These are phyloP conservation scores for Penicillium polonicum DNA, from an alignment of 2,329 filamentous ascomycete species.

Conservation along the genomic window DNA sequence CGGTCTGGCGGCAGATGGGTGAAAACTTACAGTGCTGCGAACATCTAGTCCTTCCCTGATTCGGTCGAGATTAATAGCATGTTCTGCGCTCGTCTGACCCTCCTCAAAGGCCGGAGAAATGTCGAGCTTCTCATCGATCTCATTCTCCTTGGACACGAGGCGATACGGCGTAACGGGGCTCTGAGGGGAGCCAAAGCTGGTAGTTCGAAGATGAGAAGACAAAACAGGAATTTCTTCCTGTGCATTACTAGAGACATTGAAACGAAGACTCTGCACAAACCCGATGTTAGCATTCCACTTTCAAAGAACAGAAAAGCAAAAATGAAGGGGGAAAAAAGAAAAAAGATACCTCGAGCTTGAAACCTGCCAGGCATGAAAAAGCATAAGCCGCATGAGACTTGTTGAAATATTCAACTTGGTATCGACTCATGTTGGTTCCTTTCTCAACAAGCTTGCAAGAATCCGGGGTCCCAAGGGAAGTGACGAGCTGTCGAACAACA, in stretches of 20 bases:
- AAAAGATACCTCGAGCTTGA: neutral
- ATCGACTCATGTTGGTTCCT: neutral
- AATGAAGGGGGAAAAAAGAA: no score
- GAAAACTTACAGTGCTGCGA: slow-evolving; percentile 10
- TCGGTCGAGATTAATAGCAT: neutral
- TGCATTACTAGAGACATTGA: neutral
- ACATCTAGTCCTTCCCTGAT: slow-evolving; percentile 2
- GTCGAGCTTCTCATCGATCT: neutral
- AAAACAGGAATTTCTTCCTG: neutral
- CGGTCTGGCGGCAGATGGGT: neutral
- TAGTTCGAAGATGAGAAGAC: neutral
- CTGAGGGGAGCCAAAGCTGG: neutral
- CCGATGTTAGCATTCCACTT: neutral
- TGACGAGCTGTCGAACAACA: neutral
- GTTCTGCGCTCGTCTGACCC: neutral
- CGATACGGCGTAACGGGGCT: neutral
- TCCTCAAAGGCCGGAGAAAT: neutral
- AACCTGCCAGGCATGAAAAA: neutral
- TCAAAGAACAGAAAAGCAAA: no score
- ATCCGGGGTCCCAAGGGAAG: neutral
- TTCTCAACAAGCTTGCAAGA: neutral
- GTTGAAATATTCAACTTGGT: slow-evolving; percentile 1
- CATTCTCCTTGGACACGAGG: neutral
- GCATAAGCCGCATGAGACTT: neutral
- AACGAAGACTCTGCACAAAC: neutral